Evolutionary conservation across 2,329 filamentous ascomycete species (phyloP).

Genomic region (Colletotrichum echinochloae): DNA sequence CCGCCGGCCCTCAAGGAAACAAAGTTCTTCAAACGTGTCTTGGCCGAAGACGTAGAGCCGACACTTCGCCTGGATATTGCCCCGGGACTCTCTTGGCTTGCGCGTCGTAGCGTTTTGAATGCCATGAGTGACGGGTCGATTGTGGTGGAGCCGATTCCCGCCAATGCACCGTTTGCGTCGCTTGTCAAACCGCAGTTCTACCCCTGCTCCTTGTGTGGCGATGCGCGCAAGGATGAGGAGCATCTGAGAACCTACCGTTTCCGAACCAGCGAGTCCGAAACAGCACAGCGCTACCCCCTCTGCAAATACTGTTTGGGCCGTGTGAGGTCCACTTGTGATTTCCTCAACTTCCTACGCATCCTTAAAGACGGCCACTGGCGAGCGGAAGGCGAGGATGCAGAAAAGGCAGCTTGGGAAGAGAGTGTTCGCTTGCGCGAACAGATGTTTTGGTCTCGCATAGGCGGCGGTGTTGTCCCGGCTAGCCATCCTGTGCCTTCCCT

Average conservation of each 20-base stretch:
- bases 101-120: slow-evolving; percentile 83
- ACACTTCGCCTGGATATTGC: slow-evolving; percentile 90
- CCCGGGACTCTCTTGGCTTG: slow-evolving; percentile 93
- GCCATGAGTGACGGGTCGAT: slow-evolving; percentile 87
- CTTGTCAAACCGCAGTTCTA: slow-evolving; percentile 67
- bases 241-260: slow-evolving; percentile 89
- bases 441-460: slow-evolving; percentile 97
- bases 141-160: slow-evolving; percentile 88
- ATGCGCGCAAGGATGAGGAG: slow-evolving; percentile 76
- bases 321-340: slow-evolving; percentile 90
- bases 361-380: slow-evolving; percentile 94
- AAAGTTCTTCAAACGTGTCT: slow-evolving; percentile 90
- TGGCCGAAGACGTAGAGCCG: slow-evolving; percentile 94
- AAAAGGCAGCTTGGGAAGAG: slow-evolving; percentile 94
- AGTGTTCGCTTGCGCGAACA: slow-evolving; percentile 88
- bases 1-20: slow-evolving; percentile 83
- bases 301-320: slow-evolving; percentile 89
- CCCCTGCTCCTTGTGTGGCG: slow-evolving; percentile 90
- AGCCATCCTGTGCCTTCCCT: slow-evolving; percentile 45
- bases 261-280: slow-evolving; percentile 86
- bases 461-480: slow-evolving; percentile 87
- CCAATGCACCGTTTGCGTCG: slow-evolving; percentile 62
- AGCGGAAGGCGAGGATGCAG: slow-evolving; percentile 83
- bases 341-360: slow-evolving; percentile 90
- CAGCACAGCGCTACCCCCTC: slow-evolving; percentile 88